Conservation (phyloP, 805 yeast species). For the Hanseniaspora lindneri region DNA sequence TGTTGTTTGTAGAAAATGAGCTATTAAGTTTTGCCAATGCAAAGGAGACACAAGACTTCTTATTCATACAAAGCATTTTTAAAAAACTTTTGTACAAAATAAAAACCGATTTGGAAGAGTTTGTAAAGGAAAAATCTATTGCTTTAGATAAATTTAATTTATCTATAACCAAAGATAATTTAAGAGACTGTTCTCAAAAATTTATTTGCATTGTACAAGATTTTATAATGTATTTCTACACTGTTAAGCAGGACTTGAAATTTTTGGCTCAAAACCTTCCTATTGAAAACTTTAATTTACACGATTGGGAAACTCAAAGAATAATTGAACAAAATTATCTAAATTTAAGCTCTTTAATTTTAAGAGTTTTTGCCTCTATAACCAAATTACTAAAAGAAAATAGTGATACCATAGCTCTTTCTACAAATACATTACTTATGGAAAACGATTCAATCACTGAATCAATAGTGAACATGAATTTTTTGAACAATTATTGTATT, state of each 20-base stretch:
- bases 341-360: background rate
- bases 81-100: constrained; percentile 13
- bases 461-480: constrained; percentile 5
- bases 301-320: constrained; percentile 14
- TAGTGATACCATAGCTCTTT: background rate
- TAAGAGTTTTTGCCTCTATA: background rate
- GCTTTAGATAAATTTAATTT: constrained; percentile 33
- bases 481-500: constrained; percentile 4
- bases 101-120: constrained; percentile 24
- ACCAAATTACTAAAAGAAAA: background rate
- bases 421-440: background rate
- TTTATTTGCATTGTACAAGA: constrained; percentile 37
- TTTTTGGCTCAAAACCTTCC: constrained; percentile 23
- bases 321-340: background rate
- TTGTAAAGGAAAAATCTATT: constrained; percentile 29
- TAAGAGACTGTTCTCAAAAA: constrained; percentile 24
- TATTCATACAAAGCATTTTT: constrained; percentile 17
- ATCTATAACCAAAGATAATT: constrained; percentile 34
- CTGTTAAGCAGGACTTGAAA: constrained; percentile 9
- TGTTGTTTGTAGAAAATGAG: constrained; percentile 15
- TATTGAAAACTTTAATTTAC: background rate
- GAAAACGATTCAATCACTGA: background rate
- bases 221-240: constrained; percentile 35
- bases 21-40: constrained; percentile 14
- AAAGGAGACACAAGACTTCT: background rate